Evolutionary conservation across 2,329 filamentous ascomycete genomes (phyloP).

Genomic region (Pseudopyricularia cyperi): DNA sequence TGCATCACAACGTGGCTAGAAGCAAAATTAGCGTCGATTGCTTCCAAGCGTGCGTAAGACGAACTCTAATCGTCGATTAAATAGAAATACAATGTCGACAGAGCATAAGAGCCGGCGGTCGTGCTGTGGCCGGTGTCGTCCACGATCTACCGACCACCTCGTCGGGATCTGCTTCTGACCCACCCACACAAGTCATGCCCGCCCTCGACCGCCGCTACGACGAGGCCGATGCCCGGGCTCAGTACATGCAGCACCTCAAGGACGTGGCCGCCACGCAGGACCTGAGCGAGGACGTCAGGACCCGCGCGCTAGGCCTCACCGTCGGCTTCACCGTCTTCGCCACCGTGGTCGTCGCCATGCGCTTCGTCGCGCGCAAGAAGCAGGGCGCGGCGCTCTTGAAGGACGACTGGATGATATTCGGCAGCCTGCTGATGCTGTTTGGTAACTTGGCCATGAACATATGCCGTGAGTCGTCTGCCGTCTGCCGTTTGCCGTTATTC

Average conservation of each 20-base stretch:
- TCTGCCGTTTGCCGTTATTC: neutral
- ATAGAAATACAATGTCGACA: too few species aligned
- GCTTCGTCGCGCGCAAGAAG: neutral
- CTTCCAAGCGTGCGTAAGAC: too few species aligned
- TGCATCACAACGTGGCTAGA: too few species aligned
- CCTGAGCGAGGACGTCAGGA: neutral
- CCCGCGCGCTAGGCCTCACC: neutral
- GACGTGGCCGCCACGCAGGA: neutral
- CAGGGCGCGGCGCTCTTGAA: neutral
- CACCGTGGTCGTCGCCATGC: neutral
- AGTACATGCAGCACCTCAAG: neutral
- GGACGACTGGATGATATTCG: conserved; percentile 3
- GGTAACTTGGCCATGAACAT: neutral
- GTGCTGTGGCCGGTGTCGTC: neutral
- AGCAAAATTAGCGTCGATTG: too few species aligned
- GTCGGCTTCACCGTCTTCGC: conserved; percentile 3
- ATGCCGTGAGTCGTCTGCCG: neutral
- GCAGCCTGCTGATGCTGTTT: neutral
- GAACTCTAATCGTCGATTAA: too few species aligned
- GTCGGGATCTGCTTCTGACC: too few species aligned
- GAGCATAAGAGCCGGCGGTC: too few species aligned
- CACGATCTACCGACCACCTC: too few species aligned
- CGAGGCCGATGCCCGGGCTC: neutral
- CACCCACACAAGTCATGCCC: neutral
- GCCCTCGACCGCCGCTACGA: neutral